phyloP scores from a whole-genome alignment of 2,329 filamentous ascomycete species.

The Verticillium klebahnii region DNA sequence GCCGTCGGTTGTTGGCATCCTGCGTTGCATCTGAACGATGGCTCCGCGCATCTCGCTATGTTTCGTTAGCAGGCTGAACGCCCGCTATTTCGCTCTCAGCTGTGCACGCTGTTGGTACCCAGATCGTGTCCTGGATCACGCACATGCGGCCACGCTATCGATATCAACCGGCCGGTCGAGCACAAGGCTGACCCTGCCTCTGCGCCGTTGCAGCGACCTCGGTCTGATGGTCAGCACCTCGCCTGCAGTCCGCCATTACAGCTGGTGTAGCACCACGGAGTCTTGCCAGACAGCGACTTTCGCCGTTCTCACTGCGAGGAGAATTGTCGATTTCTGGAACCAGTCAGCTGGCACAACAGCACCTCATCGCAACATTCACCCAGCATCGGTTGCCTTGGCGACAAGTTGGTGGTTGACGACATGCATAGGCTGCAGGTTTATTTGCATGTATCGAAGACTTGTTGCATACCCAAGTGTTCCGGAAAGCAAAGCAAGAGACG shows the following conservation, averaged over 20 bases:
- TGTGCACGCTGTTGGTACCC: not conserved
- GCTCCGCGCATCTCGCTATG: not conserved
- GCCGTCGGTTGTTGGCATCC: not conserved
- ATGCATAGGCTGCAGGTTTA: no score
- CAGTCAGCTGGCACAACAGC: no score
- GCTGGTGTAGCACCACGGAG: no score
- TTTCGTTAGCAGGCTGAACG: not conserved
- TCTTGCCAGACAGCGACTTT: no score
- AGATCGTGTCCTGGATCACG: not conserved
- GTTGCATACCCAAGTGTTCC: not conserved
- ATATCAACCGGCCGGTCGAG: not conserved
- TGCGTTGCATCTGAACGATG: not conserved
- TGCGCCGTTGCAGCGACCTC: not conserved
- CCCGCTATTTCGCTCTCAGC: not conserved
- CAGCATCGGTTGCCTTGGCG: no score
- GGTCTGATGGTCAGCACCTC: no score
- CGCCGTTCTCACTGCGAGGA: no score
- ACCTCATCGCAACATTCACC: no score
- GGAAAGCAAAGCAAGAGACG: not conserved
- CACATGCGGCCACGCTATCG: not conserved
- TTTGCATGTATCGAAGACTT: not conserved
- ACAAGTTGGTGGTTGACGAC: no score
- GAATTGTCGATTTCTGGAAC: no score
- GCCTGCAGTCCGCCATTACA: no score
- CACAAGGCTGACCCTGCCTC: not conserved